Evolutionary conservation across 108 stramenopile genomes (phyloP).

Genomic region (Bacterosira constricta): DNA sequence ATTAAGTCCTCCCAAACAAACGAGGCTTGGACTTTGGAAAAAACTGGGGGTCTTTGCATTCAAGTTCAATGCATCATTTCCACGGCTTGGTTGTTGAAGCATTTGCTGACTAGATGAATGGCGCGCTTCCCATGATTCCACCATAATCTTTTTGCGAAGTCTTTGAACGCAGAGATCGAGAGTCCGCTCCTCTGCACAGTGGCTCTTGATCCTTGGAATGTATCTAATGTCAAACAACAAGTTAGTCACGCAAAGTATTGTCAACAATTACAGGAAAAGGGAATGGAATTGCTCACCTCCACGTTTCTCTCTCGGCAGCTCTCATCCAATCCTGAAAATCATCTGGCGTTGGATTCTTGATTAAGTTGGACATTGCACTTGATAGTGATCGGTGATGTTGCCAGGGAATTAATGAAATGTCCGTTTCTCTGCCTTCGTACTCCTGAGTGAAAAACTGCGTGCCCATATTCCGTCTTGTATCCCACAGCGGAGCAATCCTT

Average conservation of each 20-base stretch:
- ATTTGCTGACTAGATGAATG: constrained; percentile 35
- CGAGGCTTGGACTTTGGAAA: constrained; percentile 82
- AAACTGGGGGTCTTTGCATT: constrained; percentile 66
- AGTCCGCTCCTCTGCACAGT: constrained; percentile 84
- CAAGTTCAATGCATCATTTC: constrained; percentile 53
- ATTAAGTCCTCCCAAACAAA: constrained; percentile 77
- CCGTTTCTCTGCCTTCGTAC: constrained; percentile 95
- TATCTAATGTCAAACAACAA: constrained; percentile 16
- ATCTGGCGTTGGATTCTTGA: constrained; percentile 87
- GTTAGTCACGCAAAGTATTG: not conserved
- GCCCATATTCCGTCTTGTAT: constrained; percentile 73
- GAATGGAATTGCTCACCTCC: constrained; percentile 51
- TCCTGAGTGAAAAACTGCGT: constrained; percentile 87
- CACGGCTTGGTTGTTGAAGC: constrained; percentile 17
- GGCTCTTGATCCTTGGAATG: constrained; percentile 87
- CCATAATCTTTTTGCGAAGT: constrained; percentile 69
- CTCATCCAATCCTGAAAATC: constrained; percentile 84
- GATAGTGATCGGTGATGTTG: constrained; percentile 78
- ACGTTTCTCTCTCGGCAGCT: constrained; percentile 87
- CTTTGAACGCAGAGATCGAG: constrained; percentile 87
- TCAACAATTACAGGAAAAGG: no score
- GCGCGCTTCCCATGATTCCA: constrained; percentile 65
- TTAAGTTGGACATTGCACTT: constrained; percentile 75
- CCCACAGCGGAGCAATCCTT: constrained; percentile 81
- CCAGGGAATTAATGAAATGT: constrained; percentile 97